These are phyloP conservation scores for Raphanus raphanistrum DNA, from an alignment of 345 rosid genomes.

Conservation along the genomic window DNA sequence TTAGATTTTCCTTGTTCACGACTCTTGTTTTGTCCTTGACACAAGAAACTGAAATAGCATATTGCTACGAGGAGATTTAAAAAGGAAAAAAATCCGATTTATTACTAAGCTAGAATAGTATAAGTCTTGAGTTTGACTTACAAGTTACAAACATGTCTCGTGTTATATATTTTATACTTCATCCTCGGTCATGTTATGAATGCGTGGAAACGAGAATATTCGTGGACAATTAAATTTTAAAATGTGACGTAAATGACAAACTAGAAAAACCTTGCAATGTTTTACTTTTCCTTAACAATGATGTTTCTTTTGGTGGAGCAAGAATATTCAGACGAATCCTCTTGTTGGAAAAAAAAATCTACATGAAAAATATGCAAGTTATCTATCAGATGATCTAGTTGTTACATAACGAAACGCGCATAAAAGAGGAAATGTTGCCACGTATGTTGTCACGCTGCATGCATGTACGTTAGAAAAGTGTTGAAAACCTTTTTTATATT, in stretches of 20 bases:
- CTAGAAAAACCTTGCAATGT: slow-evolving; percentile 7
- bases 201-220: slow-evolving; percentile 9
- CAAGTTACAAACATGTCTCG: neutral
- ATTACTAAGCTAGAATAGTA: neutral
- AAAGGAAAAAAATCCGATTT: neutral
- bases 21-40: neutral
- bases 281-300: neutral
- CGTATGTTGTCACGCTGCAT: slow-evolving; percentile 1
- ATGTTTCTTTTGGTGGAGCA: slow-evolving; percentile 12
- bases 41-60: neutral
- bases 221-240: neutral
- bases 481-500: neutral
- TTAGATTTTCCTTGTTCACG: neutral
- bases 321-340: slow-evolving; percentile 9
- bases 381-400: neutral
- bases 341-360: neutral
- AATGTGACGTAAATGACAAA: slow-evolving; percentile 8
- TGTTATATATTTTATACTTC: neutral
- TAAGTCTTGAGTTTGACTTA: slow-evolving; percentile 9
- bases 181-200: slow-evolving; percentile 1
- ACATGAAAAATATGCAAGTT: neutral
- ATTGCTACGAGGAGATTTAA: neutral
- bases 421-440: neutral
- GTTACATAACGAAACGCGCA: slow-evolving; percentile 18
- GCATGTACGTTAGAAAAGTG: neutral